phyloP scores from a whole-genome alignment of 1,139 yeast species.

The Geotrichum siamense region DNA sequence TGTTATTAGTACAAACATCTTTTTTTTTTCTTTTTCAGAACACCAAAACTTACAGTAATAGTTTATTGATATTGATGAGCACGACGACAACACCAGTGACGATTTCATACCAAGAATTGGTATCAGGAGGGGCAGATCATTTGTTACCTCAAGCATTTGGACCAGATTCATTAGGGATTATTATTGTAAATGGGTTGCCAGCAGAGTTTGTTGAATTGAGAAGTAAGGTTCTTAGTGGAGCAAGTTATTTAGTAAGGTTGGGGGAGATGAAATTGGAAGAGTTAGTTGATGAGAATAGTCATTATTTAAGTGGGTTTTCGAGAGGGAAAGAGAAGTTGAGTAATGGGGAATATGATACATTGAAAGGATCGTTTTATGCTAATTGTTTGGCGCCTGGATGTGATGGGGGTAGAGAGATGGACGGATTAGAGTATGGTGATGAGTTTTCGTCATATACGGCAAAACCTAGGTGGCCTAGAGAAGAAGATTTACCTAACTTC shows the following conservation, averaged over 20 bases:
- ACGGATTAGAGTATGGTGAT: conserved; percentile 28
- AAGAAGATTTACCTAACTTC: conserved; percentile 25
- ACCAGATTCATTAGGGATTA: conserved; percentile 48
- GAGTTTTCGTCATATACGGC: conserved; percentile 43
- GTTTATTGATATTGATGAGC: no score
- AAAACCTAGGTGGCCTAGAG: conserved; percentile 52
- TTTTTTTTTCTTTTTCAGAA: background rate
- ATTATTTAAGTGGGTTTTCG: conserved; percentile 62
- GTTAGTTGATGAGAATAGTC: conserved; percentile 44
- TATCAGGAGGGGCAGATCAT: conserved; percentile 34
- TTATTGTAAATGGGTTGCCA: conserved; percentile 45
- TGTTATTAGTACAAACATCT: no score
- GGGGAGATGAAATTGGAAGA: conserved; percentile 34
- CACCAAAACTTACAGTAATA: no score
- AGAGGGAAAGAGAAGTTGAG: conserved; percentile 49
- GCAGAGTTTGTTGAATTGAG: conserved; percentile 38
- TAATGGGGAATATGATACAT: conserved; percentile 41
- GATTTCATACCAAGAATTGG: conserved; percentile 37
- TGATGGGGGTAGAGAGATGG: conserved; percentile 42
- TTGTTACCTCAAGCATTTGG: conserved; percentile 47
- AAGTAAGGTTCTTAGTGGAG: conserved; percentile 40
- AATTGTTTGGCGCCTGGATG: conserved; percentile 50
- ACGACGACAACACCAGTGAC: conserved; percentile 21
- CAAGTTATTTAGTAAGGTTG: conserved; percentile 43
- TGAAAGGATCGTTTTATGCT: conserved; percentile 55